Evolutionary conservation across 768 basidiomycete genomes (phyloP).

Genomic region (Rhodocollybia butyracea): DNA sequence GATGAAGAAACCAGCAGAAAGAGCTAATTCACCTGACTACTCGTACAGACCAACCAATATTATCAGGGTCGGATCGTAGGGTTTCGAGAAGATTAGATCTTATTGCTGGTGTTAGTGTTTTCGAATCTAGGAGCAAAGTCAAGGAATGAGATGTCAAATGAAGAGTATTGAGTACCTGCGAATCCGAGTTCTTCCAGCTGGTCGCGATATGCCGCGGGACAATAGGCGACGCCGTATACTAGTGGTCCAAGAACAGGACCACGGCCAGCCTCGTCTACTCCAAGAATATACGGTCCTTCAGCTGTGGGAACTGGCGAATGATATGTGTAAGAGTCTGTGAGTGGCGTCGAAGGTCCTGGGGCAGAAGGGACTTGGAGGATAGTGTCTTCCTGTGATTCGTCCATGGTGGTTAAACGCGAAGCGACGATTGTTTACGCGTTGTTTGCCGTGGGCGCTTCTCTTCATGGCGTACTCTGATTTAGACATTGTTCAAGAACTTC

Average conservation of each 20-base stretch:
- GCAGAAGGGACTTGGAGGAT: conserved; percentile 47
- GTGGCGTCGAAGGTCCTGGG: conserved; percentile 51
- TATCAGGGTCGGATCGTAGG: conserved; percentile 64
- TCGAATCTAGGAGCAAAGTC: conserved; percentile 66
- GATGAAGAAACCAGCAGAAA: neutral
- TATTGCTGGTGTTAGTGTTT: conserved; percentile 73
- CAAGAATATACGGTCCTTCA: conserved; percentile 83
- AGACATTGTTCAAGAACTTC: conserved; percentile 54
- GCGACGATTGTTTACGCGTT: conserved; percentile 9
- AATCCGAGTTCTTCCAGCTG: conserved; percentile 81
- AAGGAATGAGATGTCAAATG: neutral
- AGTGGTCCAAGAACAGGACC: conserved; percentile 95
- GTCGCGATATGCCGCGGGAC: conserved; percentile 74
- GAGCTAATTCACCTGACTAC: conserved; percentile 54
- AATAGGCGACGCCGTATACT: conserved; percentile 95
- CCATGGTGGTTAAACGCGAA: neutral
- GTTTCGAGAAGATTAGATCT: conserved; percentile 63
- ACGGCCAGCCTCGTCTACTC: conserved; percentile 97
- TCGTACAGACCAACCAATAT: conserved; percentile 80
- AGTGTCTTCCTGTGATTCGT: neutral
- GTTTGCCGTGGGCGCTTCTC: neutral
- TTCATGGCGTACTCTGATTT: conserved; percentile 25
- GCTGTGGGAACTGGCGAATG: conserved; percentile 71
- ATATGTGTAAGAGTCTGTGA: conserved; percentile 72
- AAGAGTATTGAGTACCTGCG: conserved; percentile 53